phyloP scores from a whole-genome alignment of 2,329 filamentous ascomycete species.

The Talaromyces albobiverticillius region DNA sequence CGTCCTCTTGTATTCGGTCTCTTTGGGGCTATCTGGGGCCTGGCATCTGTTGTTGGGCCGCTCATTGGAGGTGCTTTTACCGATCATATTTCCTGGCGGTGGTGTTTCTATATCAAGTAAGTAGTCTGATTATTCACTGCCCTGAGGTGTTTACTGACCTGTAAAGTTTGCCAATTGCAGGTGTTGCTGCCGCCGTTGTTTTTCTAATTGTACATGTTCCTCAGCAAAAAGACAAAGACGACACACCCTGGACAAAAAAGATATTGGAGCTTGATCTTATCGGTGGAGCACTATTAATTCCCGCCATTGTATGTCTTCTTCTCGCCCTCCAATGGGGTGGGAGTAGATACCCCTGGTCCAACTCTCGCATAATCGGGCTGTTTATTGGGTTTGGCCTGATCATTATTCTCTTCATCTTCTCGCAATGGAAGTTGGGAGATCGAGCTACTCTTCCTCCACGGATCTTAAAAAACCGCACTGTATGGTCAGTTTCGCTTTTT shows the following conservation, averaged over 20 bases:
- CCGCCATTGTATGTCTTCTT: conserved; percentile 38
- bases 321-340: conserved; percentile 49
- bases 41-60: conserved; percentile 49
- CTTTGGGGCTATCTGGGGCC: conserved; percentile 50
- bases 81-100: conserved; percentile 45
- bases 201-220: conserved; percentile 7
- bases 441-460: conserved; percentile 39
- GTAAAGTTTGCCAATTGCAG: conserved; percentile 31
- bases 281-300: conserved; percentile 42
- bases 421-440: conserved; percentile 39
- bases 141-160: conserved; percentile 16
- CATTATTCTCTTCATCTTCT: conserved; percentile 29
- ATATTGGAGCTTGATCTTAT: conserved; percentile 41
- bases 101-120: conserved; percentile 51
- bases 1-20: conserved; percentile 35
- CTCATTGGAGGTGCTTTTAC: conserved; percentile 47
- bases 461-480: conserved; percentile 36
- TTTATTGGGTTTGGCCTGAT: conserved; percentile 45
- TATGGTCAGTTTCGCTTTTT: conserved; percentile 33
- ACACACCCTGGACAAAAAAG: not conserved
- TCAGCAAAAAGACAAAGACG: not conserved
- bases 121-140: not conserved
- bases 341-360: conserved; percentile 33
- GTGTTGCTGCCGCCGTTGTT: conserved; percentile 21
- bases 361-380: conserved; percentile 42